Base-by-base conservation (phyloP, 805 yeast genomes). In the Kluyveromyces lactis region DNA sequence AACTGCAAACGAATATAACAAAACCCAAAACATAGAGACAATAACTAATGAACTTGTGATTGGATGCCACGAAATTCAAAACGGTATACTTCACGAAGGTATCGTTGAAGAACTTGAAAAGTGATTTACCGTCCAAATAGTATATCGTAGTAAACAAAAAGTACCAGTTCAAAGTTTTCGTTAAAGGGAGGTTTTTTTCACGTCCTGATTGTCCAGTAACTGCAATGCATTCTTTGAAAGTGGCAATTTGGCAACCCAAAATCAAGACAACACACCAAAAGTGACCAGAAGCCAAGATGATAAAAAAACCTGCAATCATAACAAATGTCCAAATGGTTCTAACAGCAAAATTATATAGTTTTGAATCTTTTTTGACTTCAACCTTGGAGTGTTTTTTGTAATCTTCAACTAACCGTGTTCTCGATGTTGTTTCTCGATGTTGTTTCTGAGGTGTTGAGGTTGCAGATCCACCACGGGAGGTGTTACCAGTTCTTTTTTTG, bases 271-370 rank as follows among this genome's bases (percentile, higher is more conserved):
- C 83, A 39, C 87, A 74, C 69, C 87, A 79, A 40, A 83, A 66
- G 56, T 89, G 97, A 31, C 98, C 98, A 8, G 89, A 75, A 21
- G 84, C 79, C 35, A 89, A 66, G 18, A 83, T 70, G 28, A 72
- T 63, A 44, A 86, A 76, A 61, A 87, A 82, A 4, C 77, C 77
- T 13, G 69, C 62, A 44, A 92, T 81, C 97, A 92, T 89, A 13
- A 92, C 86, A 51, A 92, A 62, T 0, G 97, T 84, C 97, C 97
- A 92, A 35, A 84, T 68, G 3, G 97, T 81, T 50, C 98, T 77
- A 18, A 87, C 85, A 34, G 87, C 58, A 54, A 92, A 87, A 31
- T 55, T 56, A 33, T 52, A 51, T 28, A 47, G 47, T 41, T 50
- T 58, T 28, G 46, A 28, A 15, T 43, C 46, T n/a, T 38, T 38